phyloP scores from a whole-genome alignment of 805 yeast genomes.

The Candida taoyuanica region DNA sequence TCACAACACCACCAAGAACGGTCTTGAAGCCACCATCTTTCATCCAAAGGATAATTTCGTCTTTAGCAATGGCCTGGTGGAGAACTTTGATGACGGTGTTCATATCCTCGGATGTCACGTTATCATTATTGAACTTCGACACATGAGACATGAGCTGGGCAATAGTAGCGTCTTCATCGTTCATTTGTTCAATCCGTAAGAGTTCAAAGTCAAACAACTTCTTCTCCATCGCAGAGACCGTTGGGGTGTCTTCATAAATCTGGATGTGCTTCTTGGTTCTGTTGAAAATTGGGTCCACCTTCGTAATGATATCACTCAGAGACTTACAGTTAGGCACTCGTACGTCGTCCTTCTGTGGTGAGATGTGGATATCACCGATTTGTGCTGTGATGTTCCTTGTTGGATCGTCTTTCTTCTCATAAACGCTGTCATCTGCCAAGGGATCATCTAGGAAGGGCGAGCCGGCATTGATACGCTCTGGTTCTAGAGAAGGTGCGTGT shows the following conservation, averaged over 20 bases:
- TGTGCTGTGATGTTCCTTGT: slow-evolving; percentile 20
- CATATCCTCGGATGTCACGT: slow-evolving; percentile 13
- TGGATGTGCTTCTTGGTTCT: slow-evolving; percentile 17
- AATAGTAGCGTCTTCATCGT: slow-evolving; percentile 10
- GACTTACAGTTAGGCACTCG: slow-evolving; percentile 15
- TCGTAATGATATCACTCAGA: slow-evolving; percentile 17
- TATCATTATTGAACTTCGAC: slow-evolving; percentile 15
- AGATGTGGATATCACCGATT: slow-evolving; percentile 22
- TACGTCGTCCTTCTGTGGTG: slow-evolving; percentile 21
- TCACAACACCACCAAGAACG: slow-evolving; percentile 11
- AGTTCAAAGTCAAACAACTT: slow-evolving; percentile 20
- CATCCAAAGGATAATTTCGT: slow-evolving; percentile 19
- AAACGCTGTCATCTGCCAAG: slow-evolving; percentile 11
- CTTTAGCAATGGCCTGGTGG: slow-evolving; percentile 12
- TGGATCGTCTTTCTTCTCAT: slow-evolving; percentile 17
- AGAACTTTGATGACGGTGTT: slow-evolving; percentile 17
- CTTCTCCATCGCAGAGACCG: slow-evolving; percentile 4
- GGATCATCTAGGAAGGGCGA: slow-evolving; percentile 24
- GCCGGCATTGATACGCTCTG: slow-evolving; percentile 6
- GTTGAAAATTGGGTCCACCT: slow-evolving; percentile 24
- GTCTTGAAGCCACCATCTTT: slow-evolving; percentile 16
- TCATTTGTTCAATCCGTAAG: slow-evolving; percentile 9
- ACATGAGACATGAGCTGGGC: slow-evolving; percentile 8
- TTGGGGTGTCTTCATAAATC: slow-evolving; percentile 23
- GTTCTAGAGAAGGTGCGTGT: slow-evolving; percentile 4